These are phyloP conservation scores for Calamus simplicifolius DNA, from an alignment of 176 grass and related monocot species.

Conservation along the genomic window DNA sequence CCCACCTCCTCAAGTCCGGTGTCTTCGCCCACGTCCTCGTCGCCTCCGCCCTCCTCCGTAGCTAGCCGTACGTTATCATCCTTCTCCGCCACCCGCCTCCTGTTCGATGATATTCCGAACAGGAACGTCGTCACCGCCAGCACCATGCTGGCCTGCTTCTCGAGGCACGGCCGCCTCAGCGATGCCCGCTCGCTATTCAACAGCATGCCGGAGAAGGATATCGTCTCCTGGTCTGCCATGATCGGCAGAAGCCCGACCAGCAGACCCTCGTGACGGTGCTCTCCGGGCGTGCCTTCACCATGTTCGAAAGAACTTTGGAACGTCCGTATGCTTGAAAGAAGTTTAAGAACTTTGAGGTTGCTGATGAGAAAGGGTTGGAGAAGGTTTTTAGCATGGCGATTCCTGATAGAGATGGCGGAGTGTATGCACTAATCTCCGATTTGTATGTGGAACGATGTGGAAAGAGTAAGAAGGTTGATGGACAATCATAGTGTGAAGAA, in stretches of 20 bases:
- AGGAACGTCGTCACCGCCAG: conserved; percentile 35
- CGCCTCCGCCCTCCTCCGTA: conserved; percentile 32
- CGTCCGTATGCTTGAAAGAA: conserved; percentile 27
- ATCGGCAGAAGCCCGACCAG: conserved; percentile 20
- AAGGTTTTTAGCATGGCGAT: conserved; percentile 40
- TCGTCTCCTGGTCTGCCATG: conserved; percentile 43
- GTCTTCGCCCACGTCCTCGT: conserved; percentile 23
- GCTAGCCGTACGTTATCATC: conserved; percentile 20
- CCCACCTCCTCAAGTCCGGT: conserved; percentile 3
- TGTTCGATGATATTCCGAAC: conserved; percentile 48
- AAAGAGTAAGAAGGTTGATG: conserved; percentile 42
- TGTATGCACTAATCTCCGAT: conserved; percentile 38
- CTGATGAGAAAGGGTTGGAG: conserved; percentile 27
- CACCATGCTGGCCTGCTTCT: conserved; percentile 34
- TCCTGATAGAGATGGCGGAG: conserved; percentile 30
- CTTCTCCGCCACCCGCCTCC: conserved; percentile 7
- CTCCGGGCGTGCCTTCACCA: conserved; percentile 8
- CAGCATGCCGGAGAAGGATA: conserved; percentile 27
- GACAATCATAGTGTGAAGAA: conserved; percentile 29
- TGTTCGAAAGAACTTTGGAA: conserved; percentile 12
- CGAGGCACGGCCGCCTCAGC: conserved; percentile 20
- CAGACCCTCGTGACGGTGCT: conserved; percentile 33
- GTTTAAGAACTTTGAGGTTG: conserved; percentile 45
- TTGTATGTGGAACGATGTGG: conserved; percentile 46
- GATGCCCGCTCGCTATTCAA: conserved; percentile 34